Percentiles rank a stretch among this genome's conserved stretches.
phyloP scores from a whole-genome alignment of 768 basidiomycete genomes.

The Hebeloma cylindrosporum region DNA sequence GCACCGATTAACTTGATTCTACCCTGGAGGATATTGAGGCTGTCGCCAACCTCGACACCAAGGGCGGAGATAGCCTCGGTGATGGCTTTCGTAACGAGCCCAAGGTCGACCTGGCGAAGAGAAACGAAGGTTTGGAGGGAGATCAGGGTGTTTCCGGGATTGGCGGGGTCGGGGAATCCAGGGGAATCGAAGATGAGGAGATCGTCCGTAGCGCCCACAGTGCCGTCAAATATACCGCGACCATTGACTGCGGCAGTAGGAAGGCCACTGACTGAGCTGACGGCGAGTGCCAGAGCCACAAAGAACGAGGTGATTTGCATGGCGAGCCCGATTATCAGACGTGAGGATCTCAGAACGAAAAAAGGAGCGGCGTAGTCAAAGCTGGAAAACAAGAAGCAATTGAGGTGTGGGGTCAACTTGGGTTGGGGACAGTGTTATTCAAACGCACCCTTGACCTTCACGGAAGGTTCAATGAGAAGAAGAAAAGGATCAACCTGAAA shows the following conservation, averaged over 20 bases:
- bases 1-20: slow-evolving; percentile 36
- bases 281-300: slow-evolving; percentile 9
- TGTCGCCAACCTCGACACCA: slow-evolving; percentile 32
- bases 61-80: slow-evolving; percentile 23
- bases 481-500: background rate
- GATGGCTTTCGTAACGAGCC: slow-evolving; percentile 22
- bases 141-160: slow-evolving; percentile 31
- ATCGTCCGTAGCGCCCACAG: slow-evolving; percentile 29
- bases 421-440: background rate
- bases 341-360: slow-evolving; percentile 5
- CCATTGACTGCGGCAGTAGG: slow-evolving; percentile 5
- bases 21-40: slow-evolving; percentile 25
- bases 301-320: slow-evolving; percentile 8
- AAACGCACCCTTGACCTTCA: slow-evolving; percentile 4
- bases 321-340: slow-evolving; percentile 1
- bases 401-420: background rate
- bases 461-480: background rate
- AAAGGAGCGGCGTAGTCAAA: background rate
- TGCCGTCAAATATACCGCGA: slow-evolving; percentile 18
- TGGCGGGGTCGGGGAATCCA: slow-evolving; percentile 36
- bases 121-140: slow-evolving; percentile 38
- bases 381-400: background rate
- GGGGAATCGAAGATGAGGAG: slow-evolving; percentile 41
- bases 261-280: slow-evolving; percentile 8
- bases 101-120: slow-evolving; percentile 28